Base-by-base conservation (phyloP, 2,329 filamentous ascomycete species). In the Sphaerulina populicola region DNA sequence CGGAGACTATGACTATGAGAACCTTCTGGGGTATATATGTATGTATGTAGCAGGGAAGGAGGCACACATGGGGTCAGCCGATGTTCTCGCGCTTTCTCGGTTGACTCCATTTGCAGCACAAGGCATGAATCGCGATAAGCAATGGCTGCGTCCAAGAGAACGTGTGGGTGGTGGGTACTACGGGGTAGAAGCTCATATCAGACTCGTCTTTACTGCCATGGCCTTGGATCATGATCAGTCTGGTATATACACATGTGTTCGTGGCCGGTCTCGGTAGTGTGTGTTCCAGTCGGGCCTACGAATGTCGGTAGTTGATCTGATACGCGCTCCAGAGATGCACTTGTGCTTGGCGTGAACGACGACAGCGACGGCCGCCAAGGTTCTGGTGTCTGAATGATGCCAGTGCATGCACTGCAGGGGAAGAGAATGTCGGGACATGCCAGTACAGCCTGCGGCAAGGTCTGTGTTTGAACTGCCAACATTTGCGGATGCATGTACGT, bases 31-130 rank as follows among this genome's bases (percentile, higher is more conserved):
- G 44, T 55, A 37, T 33, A 40, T 10, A 43, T 36, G 4, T 18
- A 18, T 18, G 18, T n/a, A n/a, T 18, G 18, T 18, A 18, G 18
- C 51, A 50, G 36, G 50, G 50, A 40, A 50, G 18, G 30, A 37
- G 48, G 30, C 47, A 50, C 44, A 52, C 51, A 49, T 51, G 48
- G 38, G 53, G 47, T 23, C 41, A 27, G 35, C 44, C 53, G 52
- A 57, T 53, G 18, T 52, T 44, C 46, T 47, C 48, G 44, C 47
- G 50, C 39, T 18, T 46, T 44, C 38, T 53, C 52, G 49, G 55
- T 51, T 45, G 52, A 47, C 55, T 53, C 52, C 27, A 47, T 27
- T 29, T 36, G 47, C 47, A 55, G 43, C 12, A 29, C 45, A 18
- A 41, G 37, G 29, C 44, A 44, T 39, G 47, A 45, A 52, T 54